phyloP scores from a whole-genome alignment of 768 basidiomycete species.

The Lactifluus hygrophoroides region DNA sequence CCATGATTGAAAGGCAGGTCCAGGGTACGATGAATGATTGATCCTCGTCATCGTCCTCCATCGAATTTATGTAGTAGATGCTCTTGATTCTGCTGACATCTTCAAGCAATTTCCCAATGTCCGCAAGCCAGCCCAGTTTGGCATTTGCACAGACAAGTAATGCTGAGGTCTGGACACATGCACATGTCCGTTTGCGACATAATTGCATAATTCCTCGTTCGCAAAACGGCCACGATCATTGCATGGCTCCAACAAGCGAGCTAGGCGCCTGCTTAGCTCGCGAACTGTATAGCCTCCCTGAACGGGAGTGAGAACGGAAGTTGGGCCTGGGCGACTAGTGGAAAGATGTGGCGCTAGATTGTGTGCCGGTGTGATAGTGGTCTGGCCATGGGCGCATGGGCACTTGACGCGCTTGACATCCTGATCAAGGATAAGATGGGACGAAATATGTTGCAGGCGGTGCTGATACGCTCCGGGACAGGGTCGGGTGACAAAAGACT shows the following conservation, averaged over 20 bases:
- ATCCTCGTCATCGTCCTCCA: background rate
- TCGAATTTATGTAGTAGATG: background rate
- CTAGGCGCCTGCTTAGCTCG: conserved; percentile 3
- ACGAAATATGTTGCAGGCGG: background rate
- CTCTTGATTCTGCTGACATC: background rate
- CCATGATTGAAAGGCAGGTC: background rate
- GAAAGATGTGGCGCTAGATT: background rate
- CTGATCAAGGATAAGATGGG: background rate
- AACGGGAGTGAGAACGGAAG: background rate
- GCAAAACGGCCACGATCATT: background rate
- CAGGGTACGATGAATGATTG: background rate
- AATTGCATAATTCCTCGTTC: background rate
- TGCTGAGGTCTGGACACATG: background rate
- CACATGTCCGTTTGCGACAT: conserved; percentile 4
- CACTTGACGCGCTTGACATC: no score
- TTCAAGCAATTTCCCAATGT: background rate
- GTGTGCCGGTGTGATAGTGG: no score
- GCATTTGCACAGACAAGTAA: background rate
- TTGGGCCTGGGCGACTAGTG: background rate
- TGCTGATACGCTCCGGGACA: background rate
- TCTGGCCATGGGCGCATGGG: no score
- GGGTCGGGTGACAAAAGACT: background rate
- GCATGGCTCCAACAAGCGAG: conserved; percentile 6
- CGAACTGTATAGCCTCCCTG: background rate
- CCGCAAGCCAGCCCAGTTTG: conserved; percentile 4